A percentile compares a stretch with the other conserved stretches of the same genome.
Conservation (phyloP, 148 eudicot species). For the Dianthus caryophyllus region DNA sequence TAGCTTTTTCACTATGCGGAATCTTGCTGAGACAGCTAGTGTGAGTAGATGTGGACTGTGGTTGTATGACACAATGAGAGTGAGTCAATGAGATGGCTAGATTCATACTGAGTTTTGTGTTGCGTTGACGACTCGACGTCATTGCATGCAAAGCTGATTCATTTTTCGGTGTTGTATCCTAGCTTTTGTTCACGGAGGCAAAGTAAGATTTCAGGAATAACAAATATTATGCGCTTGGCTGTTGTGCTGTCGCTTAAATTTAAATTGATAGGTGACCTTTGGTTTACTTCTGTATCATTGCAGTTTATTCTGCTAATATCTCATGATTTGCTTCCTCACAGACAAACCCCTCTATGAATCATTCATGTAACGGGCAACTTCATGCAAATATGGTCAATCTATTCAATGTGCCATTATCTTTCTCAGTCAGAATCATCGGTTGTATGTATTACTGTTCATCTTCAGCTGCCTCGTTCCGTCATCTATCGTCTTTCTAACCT, state of each 20-base stretch:
- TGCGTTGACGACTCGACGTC: background rate
- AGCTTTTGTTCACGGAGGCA: background rate
- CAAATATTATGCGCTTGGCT: background rate
- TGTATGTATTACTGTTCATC: constrained; percentile 72
- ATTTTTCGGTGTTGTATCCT: background rate
- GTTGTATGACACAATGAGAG: background rate
- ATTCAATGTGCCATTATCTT: constrained; percentile 81
- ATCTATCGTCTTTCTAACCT: constrained; percentile 51
- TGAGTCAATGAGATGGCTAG: too few species aligned
- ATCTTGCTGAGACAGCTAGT: background rate
- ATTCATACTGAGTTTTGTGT: background rate
- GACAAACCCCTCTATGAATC: constrained; percentile 80
- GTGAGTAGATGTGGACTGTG: background rate
- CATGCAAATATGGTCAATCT: constrained; percentile 93
- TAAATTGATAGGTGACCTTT: background rate
- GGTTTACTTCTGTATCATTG: background rate
- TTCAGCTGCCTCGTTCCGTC: constrained; percentile 87
- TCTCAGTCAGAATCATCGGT: constrained; percentile 82
- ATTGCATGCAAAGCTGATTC: background rate
- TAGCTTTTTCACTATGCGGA: background rate
- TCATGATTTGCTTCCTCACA: constrained; percentile 27
- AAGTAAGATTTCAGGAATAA: background rate
- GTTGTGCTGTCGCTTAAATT: too few species aligned
- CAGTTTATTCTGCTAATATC: background rate
- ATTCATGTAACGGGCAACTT: constrained; percentile 73